phyloP scores from a whole-genome alignment of 2,329 filamentous ascomycete genomes.

The Tolypocladium capitatum region DNA sequence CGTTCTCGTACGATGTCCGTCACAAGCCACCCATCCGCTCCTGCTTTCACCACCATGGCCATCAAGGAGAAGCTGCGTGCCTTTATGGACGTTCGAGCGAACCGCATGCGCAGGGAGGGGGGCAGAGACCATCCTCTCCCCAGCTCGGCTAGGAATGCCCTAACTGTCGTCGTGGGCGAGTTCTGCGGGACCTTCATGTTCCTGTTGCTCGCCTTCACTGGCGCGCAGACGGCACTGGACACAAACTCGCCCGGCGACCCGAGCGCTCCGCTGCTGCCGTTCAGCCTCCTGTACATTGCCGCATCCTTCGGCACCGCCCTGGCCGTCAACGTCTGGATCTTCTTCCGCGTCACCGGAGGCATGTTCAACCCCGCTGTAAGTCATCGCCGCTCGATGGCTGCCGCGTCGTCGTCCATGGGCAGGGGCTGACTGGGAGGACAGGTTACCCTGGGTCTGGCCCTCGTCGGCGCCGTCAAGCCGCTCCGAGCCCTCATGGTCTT shows the following conservation, averaged over 20 bases:
- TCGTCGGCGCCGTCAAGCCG: constrained; percentile 42
- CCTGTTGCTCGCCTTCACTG: constrained; percentile 29
- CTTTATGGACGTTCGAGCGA: not conserved
- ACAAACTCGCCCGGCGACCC: constrained; percentile 15
- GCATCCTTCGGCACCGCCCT: constrained; percentile 36
- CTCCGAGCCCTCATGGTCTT: constrained; percentile 38
- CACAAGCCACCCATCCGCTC: not conserved
- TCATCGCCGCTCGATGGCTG: constrained; percentile 1
- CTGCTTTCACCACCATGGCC: not conserved
- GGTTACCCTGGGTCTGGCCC: constrained; percentile 45
- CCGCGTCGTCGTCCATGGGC: not conserved
- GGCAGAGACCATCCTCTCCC: not conserved
- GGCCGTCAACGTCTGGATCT: constrained; percentile 41
- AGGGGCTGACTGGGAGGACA: constrained; percentile 5
- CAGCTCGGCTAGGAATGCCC: constrained; percentile 15
- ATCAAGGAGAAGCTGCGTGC: not conserved
- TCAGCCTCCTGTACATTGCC: constrained; percentile 34
- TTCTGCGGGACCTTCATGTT: constrained; percentile 42
- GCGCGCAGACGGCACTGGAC: constrained; percentile 23
- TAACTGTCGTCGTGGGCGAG: constrained; percentile 32
- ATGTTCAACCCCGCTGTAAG: constrained; percentile 38
- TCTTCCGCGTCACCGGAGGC: constrained; percentile 39
- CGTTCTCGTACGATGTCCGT: not conserved
- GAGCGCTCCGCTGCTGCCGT: constrained; percentile 15
- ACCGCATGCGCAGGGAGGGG: not conserved